Evolutionary conservation across 2,329 filamentous ascomycete species (phyloP).

Genomic region (Verticillium nubilum): DNA sequence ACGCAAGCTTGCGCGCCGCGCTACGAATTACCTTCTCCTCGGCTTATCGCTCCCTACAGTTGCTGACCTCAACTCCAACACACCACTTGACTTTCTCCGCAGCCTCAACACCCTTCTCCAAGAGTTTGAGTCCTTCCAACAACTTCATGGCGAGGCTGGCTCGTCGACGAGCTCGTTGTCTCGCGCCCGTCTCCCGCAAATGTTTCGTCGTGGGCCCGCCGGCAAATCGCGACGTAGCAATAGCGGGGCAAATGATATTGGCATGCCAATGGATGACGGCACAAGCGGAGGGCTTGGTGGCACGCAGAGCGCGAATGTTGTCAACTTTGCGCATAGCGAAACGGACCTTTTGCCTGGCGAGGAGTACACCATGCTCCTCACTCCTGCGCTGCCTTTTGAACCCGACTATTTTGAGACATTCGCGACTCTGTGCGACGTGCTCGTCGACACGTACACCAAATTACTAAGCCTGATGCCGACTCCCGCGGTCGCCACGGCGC

Average conservation of each 20-base stretch:
- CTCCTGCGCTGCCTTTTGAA: constrained; percentile 89
- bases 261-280: constrained; percentile 19
- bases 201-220: constrained; percentile 67
- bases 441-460: constrained; percentile 86
- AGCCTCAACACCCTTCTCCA: constrained; percentile 77
- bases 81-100: constrained; percentile 78
- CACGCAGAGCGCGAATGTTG: constrained; percentile 37
- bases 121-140: constrained; percentile 93
- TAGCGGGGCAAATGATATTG: constrained; percentile 37
- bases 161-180: constrained; percentile 63
- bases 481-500: constrained; percentile 64
- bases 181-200: constrained; percentile 73
- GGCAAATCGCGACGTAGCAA: constrained; percentile 52
- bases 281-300: constrained; percentile 17
- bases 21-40: constrained; percentile 88
- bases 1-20: constrained; percentile 79
- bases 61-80: constrained; percentile 78
- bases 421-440: constrained; percentile 86
- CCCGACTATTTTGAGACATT: constrained; percentile 98
- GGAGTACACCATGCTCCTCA: constrained; percentile 83
- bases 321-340: constrained; percentile 53
- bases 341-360: constrained; percentile 72
- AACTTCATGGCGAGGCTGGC: constrained; percentile 75
- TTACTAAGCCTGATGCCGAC: constrained; percentile 71
- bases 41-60: constrained; percentile 87